Conservation (phyloP, 2,329 filamentous ascomycete genomes). For the Drechslerella stenobrocha region DNA sequence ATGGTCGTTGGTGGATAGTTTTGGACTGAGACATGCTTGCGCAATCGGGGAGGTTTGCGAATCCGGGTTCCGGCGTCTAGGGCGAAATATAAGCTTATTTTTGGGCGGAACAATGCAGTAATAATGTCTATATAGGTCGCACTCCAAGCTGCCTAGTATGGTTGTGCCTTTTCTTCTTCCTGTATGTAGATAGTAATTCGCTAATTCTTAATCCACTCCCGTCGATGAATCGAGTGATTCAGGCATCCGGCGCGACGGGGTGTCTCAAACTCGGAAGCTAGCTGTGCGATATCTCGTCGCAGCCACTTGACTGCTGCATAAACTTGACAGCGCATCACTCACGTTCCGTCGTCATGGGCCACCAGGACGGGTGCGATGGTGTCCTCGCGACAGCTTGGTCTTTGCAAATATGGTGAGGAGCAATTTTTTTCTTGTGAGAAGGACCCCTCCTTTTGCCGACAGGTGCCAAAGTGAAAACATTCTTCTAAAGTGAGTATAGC, state of each 20-base stretch:
- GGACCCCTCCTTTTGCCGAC: slow-evolving; percentile 6
- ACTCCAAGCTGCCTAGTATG: background rate
- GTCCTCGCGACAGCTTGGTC: slow-evolving; percentile 3
- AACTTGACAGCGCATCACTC: slow-evolving; percentile 38
- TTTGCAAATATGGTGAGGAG: too few species aligned
- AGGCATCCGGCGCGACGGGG: too few species aligned
- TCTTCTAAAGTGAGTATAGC: slow-evolving; percentile 45
- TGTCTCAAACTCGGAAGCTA: too few species aligned
- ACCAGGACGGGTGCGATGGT: slow-evolving; percentile 2
- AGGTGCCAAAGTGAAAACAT: slow-evolving; percentile 28
- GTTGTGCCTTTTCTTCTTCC: too few species aligned
- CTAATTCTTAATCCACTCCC: slow-evolving; percentile 4
- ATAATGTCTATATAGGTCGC: background rate
- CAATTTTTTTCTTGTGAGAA: too few species aligned
- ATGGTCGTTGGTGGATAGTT: slow-evolving; percentile 6
- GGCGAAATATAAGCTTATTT: background rate
- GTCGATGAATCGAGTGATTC: background rate
- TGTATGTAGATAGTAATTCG: background rate
- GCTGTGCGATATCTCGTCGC: too few species aligned
- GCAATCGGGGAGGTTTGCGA: background rate
- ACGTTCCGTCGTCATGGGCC: slow-evolving; percentile 17
- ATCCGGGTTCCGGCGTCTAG: slow-evolving; percentile 5
- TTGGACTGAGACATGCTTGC: background rate
- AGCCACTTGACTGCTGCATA: background rate
- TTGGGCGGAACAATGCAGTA: background rate